Evolutionary conservation across 176 grass and related monocot species (phyloP).

Genomic region (Chloris gayana): DNA sequence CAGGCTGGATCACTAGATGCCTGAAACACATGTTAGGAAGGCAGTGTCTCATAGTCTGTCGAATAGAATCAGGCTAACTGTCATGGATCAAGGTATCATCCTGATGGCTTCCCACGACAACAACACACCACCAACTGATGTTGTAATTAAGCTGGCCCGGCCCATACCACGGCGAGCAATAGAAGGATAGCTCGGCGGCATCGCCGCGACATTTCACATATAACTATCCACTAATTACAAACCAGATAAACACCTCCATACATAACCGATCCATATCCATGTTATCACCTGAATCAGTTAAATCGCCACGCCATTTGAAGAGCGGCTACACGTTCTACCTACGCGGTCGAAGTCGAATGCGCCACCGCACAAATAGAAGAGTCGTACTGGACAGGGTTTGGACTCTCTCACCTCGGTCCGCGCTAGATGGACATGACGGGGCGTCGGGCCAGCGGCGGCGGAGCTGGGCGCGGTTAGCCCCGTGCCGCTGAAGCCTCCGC

Average conservation of each 20-base stretch:
- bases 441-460: slow-evolving; percentile 28
- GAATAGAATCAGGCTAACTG: neutral
- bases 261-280: too few species aligned
- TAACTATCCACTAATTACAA: too few species aligned
- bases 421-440: slow-evolving; percentile 16
- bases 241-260: too few species aligned
- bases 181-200: neutral
- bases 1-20: neutral
- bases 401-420: slow-evolving; percentile 30
- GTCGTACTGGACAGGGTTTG: neutral
- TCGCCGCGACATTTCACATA: neutral
- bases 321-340: neutral
- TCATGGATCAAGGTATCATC: neutral
- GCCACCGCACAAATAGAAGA: neutral
- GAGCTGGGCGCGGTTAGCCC: neutral
- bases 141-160: too few species aligned
- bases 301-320: neutral
- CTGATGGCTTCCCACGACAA: neutral
- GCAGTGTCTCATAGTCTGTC: neutral
- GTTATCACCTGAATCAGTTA: too few species aligned
- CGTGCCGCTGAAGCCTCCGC: neutral
- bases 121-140: neutral
- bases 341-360: neutral
- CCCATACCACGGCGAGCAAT: neutral
- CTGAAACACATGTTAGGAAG: neutral